phyloP scores from a whole-genome alignment of 768 basidiomycete genomes.

The Candolleomyces aberdarensis region DNA sequence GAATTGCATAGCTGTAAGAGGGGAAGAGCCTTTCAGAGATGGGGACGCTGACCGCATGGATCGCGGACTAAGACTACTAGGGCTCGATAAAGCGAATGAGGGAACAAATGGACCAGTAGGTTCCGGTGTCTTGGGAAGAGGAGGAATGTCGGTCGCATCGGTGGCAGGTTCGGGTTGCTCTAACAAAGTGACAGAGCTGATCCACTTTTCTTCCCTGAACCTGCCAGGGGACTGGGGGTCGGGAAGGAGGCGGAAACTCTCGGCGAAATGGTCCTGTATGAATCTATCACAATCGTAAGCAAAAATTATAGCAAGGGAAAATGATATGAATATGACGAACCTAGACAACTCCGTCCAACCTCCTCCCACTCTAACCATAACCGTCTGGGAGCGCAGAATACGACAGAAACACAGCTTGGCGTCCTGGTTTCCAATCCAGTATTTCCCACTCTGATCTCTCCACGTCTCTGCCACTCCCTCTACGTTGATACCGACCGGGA shows the following conservation, averaged over 20 bases:
- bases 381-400: constrained; percentile 85
- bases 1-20: constrained; percentile 80
- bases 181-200: constrained; percentile 67
- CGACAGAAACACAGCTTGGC: constrained; percentile 90
- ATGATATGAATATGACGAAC: constrained; percentile 40
- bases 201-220: constrained; percentile 75
- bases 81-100: constrained; percentile 62
- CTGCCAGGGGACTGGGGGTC: constrained; percentile 28
- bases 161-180: constrained; percentile 19
- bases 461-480: constrained; percentile 81
- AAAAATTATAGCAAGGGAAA: constrained; percentile 6
- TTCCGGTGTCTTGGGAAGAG: constrained; percentile 65
- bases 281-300: constrained; percentile 48
- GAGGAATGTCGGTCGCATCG: constrained; percentile 30
- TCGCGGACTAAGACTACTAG: constrained; percentile 48
- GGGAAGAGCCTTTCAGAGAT: constrained; percentile 54
- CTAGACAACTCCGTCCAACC: constrained; percentile 92
- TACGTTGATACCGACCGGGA: constrained; percentile 80
- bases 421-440: constrained; percentile 94
- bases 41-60: constrained; percentile 49
- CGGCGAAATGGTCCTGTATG: constrained; percentile 82
- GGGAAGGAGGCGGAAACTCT: constrained; percentile 69
- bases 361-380: constrained; percentile 96
- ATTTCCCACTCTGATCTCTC: constrained; percentile 92
- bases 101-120: constrained; percentile 56